Conservation (phyloP, 371 early-diverging fungal species). For the Mortierella sp. region DNA sequence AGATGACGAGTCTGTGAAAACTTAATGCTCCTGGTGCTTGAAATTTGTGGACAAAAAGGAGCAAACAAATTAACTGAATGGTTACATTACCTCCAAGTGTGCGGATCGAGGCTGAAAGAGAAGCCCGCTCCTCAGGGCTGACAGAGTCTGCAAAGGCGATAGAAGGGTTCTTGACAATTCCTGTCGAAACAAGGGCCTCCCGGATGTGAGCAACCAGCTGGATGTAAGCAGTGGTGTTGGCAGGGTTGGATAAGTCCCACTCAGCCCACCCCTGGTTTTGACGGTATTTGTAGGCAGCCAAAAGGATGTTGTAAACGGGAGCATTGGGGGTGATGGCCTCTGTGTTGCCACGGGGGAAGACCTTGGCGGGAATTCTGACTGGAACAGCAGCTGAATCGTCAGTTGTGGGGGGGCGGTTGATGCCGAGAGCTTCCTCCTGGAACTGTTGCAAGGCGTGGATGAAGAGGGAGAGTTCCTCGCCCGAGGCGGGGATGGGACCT, state of each 20-base stretch:
- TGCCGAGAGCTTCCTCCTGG: constrained; percentile 73
- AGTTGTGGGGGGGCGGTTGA: constrained; percentile 37
- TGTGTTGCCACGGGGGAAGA: constrained; percentile 64
- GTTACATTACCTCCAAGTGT: constrained; percentile 64
- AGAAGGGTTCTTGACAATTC: constrained; percentile 59
- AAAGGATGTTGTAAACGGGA: constrained; percentile 66
- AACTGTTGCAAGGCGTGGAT: constrained; percentile 72
- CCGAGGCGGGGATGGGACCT: constrained; percentile 59
- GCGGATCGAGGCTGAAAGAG: constrained; percentile 58
- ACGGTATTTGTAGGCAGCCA: constrained; percentile 67
- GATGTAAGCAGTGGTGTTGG: constrained; percentile 60
- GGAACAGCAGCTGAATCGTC: constrained; percentile 51
- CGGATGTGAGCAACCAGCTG: constrained; percentile 67
- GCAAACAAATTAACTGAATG: background rate
- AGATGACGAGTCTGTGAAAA: background rate
- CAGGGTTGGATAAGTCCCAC: constrained; percentile 69
- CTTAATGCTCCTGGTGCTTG: background rate
- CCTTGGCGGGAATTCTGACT: constrained; percentile 71
- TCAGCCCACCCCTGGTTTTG: constrained; percentile 61
- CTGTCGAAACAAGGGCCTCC: constrained; percentile 51
- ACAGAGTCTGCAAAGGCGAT: constrained; percentile 68
- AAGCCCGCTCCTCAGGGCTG: constrained; percentile 57
- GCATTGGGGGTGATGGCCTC: constrained; percentile 45
- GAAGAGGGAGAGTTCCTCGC: constrained; percentile 70
- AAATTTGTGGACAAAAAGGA: background rate